Base-by-base conservation (phyloP, 139 green algal species). In the Picochlorum sp. region DNA sequence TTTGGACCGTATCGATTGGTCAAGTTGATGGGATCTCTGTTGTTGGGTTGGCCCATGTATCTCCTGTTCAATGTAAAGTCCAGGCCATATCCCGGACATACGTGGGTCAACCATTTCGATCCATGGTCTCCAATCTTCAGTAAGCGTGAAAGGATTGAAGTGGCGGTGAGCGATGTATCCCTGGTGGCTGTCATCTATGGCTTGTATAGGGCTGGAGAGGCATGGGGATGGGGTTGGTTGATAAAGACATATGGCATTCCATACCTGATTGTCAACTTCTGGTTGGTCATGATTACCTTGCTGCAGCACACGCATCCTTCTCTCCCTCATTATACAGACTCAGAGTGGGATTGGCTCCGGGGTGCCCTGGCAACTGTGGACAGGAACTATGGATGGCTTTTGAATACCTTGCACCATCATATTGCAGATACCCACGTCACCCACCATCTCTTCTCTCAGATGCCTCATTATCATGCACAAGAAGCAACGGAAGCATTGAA, bases 401-500 rank as follows among this genome's bases (percentile, higher is more conserved):
- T 95, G 49, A 80, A 94, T 73, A 37, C 74, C 5, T 26, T 92
- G 15, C 84, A 86, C 65, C 88, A 95, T 73, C 80, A 89, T 84
- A 97, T 97, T 62, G 46, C 58, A 64, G 90, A 97, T 80, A 96
- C 89, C 1, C 90, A 97, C 66, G 90, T 97, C 28, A 66, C 75
- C 0, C 90, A 96, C 78, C 90, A 96, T 78, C 77, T 96, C 18
- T 96, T 96, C 82, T 91, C 84, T 46, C 66, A 74, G 46, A 94
- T 96, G 72, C 90, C 90, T 21, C 88, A 96, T 82, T 96, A 96
- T 80, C 85, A 96, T 70, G 86, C 89, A 2, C 20, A 89, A 74
- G 84, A 95, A 73, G 90, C 86, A 13, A 96, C 88, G 0, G 28
- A 77, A 62, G 84, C 81, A 2, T 74, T 94, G 51, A 86, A 85